These are phyloP conservation scores for Pythium aristosporum DNA, from an alignment of 352 stramenopile genomes.

Conservation along the genomic window DNA sequence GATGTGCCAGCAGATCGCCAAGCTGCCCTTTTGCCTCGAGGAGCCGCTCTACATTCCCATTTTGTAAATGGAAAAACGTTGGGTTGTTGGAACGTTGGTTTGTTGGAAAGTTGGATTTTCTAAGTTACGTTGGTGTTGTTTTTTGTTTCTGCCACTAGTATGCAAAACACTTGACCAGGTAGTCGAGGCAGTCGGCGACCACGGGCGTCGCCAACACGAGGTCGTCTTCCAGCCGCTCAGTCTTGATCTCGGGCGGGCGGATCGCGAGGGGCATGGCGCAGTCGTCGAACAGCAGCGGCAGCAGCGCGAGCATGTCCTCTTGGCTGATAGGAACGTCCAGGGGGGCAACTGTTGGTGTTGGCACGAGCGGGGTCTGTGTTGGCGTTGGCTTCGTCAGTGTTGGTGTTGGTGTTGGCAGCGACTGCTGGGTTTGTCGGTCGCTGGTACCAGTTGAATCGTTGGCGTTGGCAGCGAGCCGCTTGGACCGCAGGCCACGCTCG, in stretches of 20 bases:
- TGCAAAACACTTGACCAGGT: conserved; percentile 35
- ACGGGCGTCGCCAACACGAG: conserved; percentile 19
- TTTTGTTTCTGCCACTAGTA: conserved; percentile 1
- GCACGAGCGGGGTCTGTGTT: background rate
- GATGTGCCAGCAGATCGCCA: conserved; percentile 89
- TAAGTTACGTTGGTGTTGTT: conserved; percentile 1
- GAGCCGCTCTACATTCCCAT: conserved; percentile 83
- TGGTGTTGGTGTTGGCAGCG: background rate
- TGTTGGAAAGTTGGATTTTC: background rate
- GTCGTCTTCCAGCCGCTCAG: conserved; percentile 7
- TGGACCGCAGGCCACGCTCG: conserved; percentile 27
- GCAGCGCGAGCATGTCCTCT: conserved; percentile 3
- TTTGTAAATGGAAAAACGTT: conserved; percentile 27
- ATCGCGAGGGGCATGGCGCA: conserved; percentile 6
- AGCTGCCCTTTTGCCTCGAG: conserved; percentile 83
- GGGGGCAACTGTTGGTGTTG: background rate
- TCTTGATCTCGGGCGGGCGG: background rate
- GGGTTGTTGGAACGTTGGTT: background rate
- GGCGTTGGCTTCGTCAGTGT: background rate
- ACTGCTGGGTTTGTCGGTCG: background rate
- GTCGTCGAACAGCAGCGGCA: background rate
- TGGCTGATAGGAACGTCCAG: background rate
- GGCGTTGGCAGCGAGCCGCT: background rate
- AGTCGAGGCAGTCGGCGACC: conserved; percentile 29
- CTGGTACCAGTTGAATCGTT: background rate